These are phyloP conservation scores for Aspergillus olivimuriae DNA, from an alignment of 495 filamentous ascomycete species.

Conservation along the genomic window DNA sequence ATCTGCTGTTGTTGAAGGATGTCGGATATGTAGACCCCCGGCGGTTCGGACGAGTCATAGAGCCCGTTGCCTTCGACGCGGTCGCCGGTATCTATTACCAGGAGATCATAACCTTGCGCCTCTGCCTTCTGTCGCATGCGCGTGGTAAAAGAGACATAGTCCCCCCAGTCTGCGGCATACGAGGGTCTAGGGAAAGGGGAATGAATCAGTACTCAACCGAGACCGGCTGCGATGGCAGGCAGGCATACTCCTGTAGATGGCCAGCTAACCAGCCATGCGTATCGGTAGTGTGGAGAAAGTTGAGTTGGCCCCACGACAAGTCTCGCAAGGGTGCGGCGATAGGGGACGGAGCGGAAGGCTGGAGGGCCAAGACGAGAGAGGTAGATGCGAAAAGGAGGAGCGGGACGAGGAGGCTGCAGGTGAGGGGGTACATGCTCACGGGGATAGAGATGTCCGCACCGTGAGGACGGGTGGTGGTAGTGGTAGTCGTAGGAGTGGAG, in stretches of 20 bases:
- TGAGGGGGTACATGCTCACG: neutral
- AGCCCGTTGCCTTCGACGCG: constrained; percentile 92
- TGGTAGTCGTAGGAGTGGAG: too few species aligned
- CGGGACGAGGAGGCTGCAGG: neutral
- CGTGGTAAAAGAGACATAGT: constrained; percentile 88
- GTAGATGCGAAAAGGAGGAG: constrained; percentile 14
- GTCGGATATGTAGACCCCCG: constrained; percentile 79
- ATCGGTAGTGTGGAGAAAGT: constrained; percentile 91
- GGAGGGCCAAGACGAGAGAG: constrained; percentile 31
- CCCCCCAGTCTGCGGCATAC: constrained; percentile 94
- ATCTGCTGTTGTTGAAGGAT: constrained; percentile 77
- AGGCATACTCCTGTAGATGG: constrained; percentile 75
- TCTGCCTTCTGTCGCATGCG: constrained; percentile 77
- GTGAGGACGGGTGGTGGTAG: too few species aligned
- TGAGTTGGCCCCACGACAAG: constrained; percentile 84
- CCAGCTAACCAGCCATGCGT: constrained; percentile 95
- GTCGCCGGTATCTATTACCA: constrained; percentile 92
- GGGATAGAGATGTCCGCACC: too few species aligned
- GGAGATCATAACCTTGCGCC: constrained; percentile 67
- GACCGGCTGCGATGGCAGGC: neutral
- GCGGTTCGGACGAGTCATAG: constrained; percentile 86
- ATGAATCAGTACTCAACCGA: constrained; percentile 6
- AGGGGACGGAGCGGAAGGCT: constrained; percentile 76
- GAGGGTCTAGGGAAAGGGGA: constrained; percentile 51
- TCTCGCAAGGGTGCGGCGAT: constrained; percentile 74